Base-by-base conservation (phyloP, 192 early-diverging fungal species). In the Chytriomyces confervae region DNA sequence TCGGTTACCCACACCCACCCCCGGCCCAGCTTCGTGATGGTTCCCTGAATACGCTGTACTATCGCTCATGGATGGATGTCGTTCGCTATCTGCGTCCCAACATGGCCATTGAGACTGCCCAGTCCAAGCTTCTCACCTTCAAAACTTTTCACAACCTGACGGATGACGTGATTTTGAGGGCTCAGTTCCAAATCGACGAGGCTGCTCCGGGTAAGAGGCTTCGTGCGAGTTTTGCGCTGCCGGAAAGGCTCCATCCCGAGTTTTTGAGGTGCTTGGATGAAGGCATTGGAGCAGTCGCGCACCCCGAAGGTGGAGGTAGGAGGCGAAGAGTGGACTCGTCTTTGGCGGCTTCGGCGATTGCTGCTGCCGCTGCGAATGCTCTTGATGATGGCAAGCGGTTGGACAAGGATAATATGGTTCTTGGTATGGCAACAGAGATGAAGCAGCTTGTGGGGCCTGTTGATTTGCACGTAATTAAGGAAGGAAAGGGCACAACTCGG, bases 201-300 rank as follows among this genome's bases (percentile, higher is more conserved):
- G 53, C 20, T 13, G 20, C 16, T 20, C 53, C 13, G 20, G 20
- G 53, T 20, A 13, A 57, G 20, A 13, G 53, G 16, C 16, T 57
- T 13, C 53, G 53, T 13, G 53, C 53, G 16, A 57, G 53, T 57
- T 57, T 57, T 20, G 53, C 53, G 53, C 20, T 57, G 3, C 53
- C 53, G 20, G 53, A 57, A 20, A 57, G 20, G 13, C 16, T 57
- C 16, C 53, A 57, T 57, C 16, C 13, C 13, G 53, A 13, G 13
- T 57, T 57, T 57, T 57, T 57, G 53, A 20, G 16, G 13, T 57
- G 53, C 20, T 57, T 57, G 53, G 53, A 57, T 57, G 53, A 57
- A n/a, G 53, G 13, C 16, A 57, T 13, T 57, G 53, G 53, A 36
- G 36, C 36, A 36, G 36, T 36, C 3, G 36, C 36, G 36, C 36